Base-by-base conservation (phyloP, 2,329 filamentous ascomycete genomes). In the Salinomyces thailandicus region DNA sequence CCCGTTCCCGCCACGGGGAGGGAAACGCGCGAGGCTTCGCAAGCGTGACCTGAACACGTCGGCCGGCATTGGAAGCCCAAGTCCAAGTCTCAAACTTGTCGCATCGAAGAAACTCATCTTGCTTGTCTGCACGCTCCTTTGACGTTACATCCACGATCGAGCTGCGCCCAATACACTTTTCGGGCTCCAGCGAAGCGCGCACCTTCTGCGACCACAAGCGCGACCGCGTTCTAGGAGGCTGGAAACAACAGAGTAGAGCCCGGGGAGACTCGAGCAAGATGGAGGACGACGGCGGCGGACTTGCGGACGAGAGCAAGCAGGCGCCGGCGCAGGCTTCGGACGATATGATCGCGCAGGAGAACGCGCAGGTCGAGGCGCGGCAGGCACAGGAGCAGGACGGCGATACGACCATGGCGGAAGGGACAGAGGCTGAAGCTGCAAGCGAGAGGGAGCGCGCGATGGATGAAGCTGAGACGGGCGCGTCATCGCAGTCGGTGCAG, bases 371-470 rank as follows among this genome's bases (percentile, higher is more conserved):
- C 5, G 54, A 58, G 39, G 39, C 45, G 12, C 45, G 50, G 42
- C 45, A 51, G 41, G 44, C 50, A 24, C 34, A 50, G 22, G 35
- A 46, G 37, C 48, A 54, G 37, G 22, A 26, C 22, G 44, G 42
- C 33, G 56, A 61, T 44, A 57, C 52, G 12, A 48, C 53, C 16
- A 60, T 60, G 54, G 46, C 46, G 4, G 57, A 58, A 24, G 52
- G 52, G 35, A 46, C 47, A 7, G 46, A 50, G 17, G 34, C 42
- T 26, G 37, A 52, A 43, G 28, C 41, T 43, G 29, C 44, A 44
- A 32, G 13, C 44, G n/a, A 24, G 17, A 17, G 26, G n/a, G 14
- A 20, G 34, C 12, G 13, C 2, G 15, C 38, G 47, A n/a, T 58
- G 53, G 20, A 56, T 55, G 43, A 58, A 57, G 34, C 53, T 52